Evolutionary conservation across 495 filamentous ascomycete species (phyloP), one percentile per base, ranked within the genome.

Genomic region (Aspergillus diversus): DNA sequence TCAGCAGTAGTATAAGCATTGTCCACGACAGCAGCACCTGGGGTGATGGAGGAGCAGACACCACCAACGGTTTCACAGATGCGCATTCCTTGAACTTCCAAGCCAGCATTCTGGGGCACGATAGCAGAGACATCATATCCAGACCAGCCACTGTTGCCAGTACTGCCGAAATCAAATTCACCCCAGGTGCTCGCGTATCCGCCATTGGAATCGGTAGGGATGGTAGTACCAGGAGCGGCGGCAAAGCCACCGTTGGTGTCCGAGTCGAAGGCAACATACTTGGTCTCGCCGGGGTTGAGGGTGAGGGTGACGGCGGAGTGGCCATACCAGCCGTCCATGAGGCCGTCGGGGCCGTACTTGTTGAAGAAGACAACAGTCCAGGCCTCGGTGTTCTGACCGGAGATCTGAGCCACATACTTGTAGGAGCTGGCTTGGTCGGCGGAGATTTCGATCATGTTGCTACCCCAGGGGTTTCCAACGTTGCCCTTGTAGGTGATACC

Each of bases 301-400:
- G 73, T 70, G 64, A 85, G 75, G 37, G 65, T 77, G 37, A 81
- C 60, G 35, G 72, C 73, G 53, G 77, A 72, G 47, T 74, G 64
- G 56, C 72, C 74, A 59, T 74, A 80, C 66, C 73, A 82, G 55
- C 81, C 75, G 54, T 70, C 58, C 65, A 79, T 69, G n/a, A 63
- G 57, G 35, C 73, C 76, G 35, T 79, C 74, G 5, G 69, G 59
- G 49, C 76, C 77, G 54, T 71, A 74, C 75, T 85, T 86, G 75
- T 85, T 82, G 79, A 80, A 86, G 74, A 85, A 70, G 64, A 71
- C 74, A 60, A 84, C 70, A 47, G 73, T 77, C 69, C 80, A 80
- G 62, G 70, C 17, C 8, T 72, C 71, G 21, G 66, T 68, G 65
- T 70, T 69, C 39, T 67, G 66, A 63, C 81, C 83, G 47, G 59